Base-by-base conservation (phyloP, 2,329 filamentous ascomycete genomes). In the Nemania sp. region DNA sequence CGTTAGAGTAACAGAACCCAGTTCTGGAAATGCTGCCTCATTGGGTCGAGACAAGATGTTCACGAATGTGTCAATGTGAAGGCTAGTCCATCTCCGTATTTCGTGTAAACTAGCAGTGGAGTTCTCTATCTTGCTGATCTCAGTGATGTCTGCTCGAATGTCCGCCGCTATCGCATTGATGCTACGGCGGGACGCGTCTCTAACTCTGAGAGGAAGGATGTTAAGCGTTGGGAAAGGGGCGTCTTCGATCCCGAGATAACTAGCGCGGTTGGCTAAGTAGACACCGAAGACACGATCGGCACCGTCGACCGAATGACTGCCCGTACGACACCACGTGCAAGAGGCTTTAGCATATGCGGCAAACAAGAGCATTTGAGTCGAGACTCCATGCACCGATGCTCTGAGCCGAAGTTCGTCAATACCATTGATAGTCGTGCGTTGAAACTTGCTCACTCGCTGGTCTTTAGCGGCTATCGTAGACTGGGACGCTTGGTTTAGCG, bases 221-320 rank as follows among this genome's bases (percentile, higher is more conserved):
- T 89, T 92, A 17, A 97, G 77, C 0, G 90, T 94, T 0, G 92
- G 91, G 26, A 83, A 86, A 0, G 79, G 73, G 0, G 62, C 60
- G 0, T 75, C 67, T 2, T 81, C 73, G 1, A 84, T 67, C 3
- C 79, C 73, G 7, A 79, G 70, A 19, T 75, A 73, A 9, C 80
- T 75, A 0, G 80, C 78, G 46, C 91, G 82, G 68, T 95, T 96
- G 36, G 91, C 89, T 7, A 96, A 80, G 69, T 96, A 97, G 19
- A 96, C 72, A 2, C 91, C 92, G 45, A 96, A 79, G 0, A 90
- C 72, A 1, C 89, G 70, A 33, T 82, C 75, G 5, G 65, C 42
- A 24, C 61, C 46, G 2, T 48, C 54, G 5, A 23, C 30, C 14
- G 17, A 12, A 33, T 52, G 1, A 37, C 12, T 28, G 3, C 23